These are phyloP conservation scores for Ceriops decandra DNA, from an alignment of 345 rosid species.

Conservation along the genomic window DNA sequence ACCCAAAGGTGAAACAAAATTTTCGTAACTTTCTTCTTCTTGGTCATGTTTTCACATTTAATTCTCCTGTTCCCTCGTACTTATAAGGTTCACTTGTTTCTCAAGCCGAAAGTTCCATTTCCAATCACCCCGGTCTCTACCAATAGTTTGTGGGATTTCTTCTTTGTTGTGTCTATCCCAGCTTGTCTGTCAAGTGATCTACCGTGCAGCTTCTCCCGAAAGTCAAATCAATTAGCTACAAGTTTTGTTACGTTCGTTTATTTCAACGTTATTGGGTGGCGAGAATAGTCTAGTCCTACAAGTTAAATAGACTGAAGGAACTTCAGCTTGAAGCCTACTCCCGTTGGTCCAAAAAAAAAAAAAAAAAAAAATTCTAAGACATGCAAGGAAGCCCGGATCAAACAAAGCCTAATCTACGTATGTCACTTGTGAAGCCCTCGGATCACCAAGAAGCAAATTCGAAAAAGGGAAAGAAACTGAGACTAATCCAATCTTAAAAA, in stretches of 20 bases:
- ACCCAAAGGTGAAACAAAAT: neutral
- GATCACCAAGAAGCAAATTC: too few species aligned
- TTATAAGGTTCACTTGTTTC: neutral
- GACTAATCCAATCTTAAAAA: too few species aligned
- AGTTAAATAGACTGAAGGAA: neutral
- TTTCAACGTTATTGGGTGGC: neutral
- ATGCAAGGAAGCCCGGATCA: too few species aligned
- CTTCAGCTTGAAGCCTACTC: slow-evolving; percentile 4
- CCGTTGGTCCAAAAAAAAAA: neutral
- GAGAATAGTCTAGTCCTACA: neutral
- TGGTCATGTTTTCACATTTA: slow-evolving; percentile 5
- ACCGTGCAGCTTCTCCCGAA: neutral
- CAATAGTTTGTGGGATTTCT: neutral
- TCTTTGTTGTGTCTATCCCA: neutral
- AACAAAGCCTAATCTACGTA: too few species aligned
- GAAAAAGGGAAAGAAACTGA: too few species aligned
- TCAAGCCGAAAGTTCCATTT: neutral
- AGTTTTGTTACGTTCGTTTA: neutral
- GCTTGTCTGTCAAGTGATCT: neutral
- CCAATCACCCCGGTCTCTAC: neutral
- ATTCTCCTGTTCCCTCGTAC: neutral
- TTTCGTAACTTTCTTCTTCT: neutral
- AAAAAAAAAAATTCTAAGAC: too few species aligned
- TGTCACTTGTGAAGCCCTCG: too few species aligned
- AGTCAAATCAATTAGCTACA: neutral